Percentiles rank a stretch among this genome's conserved stretches.
Conservation (phyloP, 2,329 filamentous ascomycete species). For the Diaporthe capsici region DNA sequence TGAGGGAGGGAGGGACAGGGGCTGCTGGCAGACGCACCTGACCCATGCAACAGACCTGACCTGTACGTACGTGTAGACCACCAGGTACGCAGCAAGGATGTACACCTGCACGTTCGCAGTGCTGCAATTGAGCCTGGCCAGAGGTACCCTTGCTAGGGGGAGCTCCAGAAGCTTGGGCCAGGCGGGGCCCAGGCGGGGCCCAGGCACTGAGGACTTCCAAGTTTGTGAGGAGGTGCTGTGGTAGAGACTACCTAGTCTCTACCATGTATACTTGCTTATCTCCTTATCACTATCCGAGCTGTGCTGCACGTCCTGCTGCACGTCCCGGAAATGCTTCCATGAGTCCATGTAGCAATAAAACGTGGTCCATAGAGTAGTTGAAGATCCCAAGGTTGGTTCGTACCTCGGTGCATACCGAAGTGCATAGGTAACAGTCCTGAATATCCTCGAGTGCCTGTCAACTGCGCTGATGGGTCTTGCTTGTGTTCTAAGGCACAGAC, state of each 20-base stretch:
- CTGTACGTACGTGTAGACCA: neutral
- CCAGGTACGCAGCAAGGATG: neutral
- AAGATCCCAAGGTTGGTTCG: neutral
- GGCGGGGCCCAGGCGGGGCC: constrained; percentile 34
- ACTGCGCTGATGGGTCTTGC: neutral
- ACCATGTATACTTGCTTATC: neutral
- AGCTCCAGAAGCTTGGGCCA: constrained; percentile 35
- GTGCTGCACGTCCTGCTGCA: neutral
- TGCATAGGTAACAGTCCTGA: neutral
- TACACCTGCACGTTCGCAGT: neutral
- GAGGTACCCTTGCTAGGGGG: neutral
- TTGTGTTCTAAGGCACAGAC: neutral
- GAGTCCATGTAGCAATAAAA: neutral
- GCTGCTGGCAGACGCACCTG: constrained; percentile 17
- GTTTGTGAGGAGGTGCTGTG: neutral
- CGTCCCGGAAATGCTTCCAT: neutral
- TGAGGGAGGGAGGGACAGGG: neutral
- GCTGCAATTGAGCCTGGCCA: neutral
- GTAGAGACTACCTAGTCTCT: neutral
- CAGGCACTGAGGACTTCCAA: neutral
- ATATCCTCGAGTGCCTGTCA: neutral
- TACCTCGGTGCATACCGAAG: neutral
- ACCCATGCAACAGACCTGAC: constrained; percentile 17
- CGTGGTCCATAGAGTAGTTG: neutral
- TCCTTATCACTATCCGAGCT: neutral